Base-by-base conservation (phyloP, 192 early-diverging fungal genomes). In the Coemansia sp. region DNA sequence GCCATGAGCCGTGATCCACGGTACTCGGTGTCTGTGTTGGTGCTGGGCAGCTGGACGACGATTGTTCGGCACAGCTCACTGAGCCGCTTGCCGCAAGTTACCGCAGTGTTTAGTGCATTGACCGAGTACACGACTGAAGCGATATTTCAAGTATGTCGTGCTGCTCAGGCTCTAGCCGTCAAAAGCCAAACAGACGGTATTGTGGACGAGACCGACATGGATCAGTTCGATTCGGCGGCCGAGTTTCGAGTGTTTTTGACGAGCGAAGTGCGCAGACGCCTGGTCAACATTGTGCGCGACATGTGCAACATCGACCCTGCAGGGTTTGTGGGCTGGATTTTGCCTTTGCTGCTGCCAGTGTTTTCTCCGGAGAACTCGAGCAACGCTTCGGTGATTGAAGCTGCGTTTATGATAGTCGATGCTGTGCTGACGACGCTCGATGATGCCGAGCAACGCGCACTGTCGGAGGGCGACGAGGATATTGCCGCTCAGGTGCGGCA, bases 291-390 rank as follows among this genome's bases (percentile, higher is more conserved):
- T 22, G 35, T 80, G 8, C 72, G 78, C 45, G 68, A 65, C 22
- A 64, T 73, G 62, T 71, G 78, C 58, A 51, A n/a, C 13, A 23
- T 70, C 2, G 78, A 80, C 29, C 72, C 78, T 6, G 51, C 78
- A 27, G 78, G 72, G 8, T 80, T 80, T 32, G 62, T 71, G 23
- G 65, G 57, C 10, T 80, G 78, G 75, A 78, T 78, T 18, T 18
- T 64, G 62, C 75, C 75, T n/a, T 59, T 71, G 39, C 68, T 80
- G 5, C 41, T 41, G 14, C 68, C 72, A 0, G 78, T 61, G 39
- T 43, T 71, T 52, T 50, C 56, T 4, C 10, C 41, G 3, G 22
- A 10, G 1, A 50, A 63, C 37, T 32, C 59, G 7, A 53, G 35
- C 14, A 41, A 54, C 19, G 14, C 26, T 19, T 55, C 69, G 39